These are phyloP conservation scores for Magnaporthales sp. DNA, from an alignment of 2,329 filamentous ascomycete genomes.

Conservation along the genomic window DNA sequence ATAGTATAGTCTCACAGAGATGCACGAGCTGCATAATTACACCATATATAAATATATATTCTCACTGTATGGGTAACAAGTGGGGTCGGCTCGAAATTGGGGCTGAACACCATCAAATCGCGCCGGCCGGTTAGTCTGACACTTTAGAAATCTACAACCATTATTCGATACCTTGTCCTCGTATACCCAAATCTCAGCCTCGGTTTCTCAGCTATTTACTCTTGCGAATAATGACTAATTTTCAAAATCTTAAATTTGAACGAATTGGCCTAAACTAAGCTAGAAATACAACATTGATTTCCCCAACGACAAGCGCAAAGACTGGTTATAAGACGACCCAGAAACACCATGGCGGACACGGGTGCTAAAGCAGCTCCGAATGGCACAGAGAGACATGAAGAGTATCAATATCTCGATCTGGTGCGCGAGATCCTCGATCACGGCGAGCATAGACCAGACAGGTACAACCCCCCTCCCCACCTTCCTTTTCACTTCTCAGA, in stretches of 20 bases:
- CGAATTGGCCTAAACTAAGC: no score
- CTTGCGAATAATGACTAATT: no score
- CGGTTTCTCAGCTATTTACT: no score
- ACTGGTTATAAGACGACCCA: background rate
- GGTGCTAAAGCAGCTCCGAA: background rate
- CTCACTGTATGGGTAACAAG: no score
- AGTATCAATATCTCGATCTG: slow-evolving; percentile 87
- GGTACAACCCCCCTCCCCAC: no score
- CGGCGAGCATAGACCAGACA: slow-evolving; percentile 84
- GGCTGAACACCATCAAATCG: no score
- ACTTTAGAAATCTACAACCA: no score
- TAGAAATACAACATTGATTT: background rate
- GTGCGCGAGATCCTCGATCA: slow-evolving; percentile 73
- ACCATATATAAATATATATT: background rate
- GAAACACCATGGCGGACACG: background rate
- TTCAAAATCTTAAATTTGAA: no score
- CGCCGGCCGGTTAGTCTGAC: no score
- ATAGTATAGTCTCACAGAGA: background rate
- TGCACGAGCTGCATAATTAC: background rate
- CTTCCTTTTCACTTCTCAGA: background rate
- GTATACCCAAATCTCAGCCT: no score
- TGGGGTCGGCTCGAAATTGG: no score
- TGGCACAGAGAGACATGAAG: slow-evolving; percentile 56
- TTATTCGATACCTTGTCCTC: no score
- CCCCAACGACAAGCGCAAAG: background rate